Evolutionary conservation across 139 green algal species (phyloP).

Genomic region (Chlorella sorokiniana): DNA sequence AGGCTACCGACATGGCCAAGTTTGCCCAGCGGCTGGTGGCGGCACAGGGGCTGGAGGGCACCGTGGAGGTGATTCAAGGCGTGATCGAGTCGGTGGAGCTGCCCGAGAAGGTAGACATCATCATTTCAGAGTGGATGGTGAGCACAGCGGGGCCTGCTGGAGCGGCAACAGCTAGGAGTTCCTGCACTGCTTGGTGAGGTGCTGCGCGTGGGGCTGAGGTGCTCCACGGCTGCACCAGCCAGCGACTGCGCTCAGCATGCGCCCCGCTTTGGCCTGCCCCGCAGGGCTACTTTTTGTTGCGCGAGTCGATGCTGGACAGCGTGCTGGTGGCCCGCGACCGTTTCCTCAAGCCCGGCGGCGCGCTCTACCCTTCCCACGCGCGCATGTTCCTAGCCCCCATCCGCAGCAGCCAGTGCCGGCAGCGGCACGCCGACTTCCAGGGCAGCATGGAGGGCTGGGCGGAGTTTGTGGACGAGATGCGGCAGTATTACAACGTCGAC

Average conservation of each 20-base stretch:
- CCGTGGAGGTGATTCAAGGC: constrained; percentile 95
- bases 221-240: background rate
- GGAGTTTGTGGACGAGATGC: constrained; percentile 85
- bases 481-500: constrained; percentile 82
- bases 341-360: constrained; percentile 92
- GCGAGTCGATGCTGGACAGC: constrained; percentile 96
- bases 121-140: constrained; percentile 86
- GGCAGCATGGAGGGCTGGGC: constrained; percentile 83
- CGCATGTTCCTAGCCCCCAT: constrained; percentile 89
- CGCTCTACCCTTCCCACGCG: constrained; percentile 93
- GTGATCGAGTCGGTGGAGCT: constrained; percentile 92
- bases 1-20: constrained; percentile 94
- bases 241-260: background rate
- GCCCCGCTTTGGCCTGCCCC: background rate
- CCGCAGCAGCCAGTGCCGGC: constrained; percentile 44
- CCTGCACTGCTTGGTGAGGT: background rate
- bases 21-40: constrained; percentile 79
- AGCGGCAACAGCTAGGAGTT: background rate
- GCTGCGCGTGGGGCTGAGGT: background rate
- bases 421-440: constrained; percentile 28
- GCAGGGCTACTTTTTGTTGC: constrained; percentile 91
- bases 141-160: background rate
- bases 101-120: constrained; percentile 99
- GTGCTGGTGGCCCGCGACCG: constrained; percentile 89
- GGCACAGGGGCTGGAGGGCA: constrained; percentile 77